Evolutionary conservation across 768 basidiomycete genomes (phyloP).

Genomic region (Strobilomyces confusus): DNA sequence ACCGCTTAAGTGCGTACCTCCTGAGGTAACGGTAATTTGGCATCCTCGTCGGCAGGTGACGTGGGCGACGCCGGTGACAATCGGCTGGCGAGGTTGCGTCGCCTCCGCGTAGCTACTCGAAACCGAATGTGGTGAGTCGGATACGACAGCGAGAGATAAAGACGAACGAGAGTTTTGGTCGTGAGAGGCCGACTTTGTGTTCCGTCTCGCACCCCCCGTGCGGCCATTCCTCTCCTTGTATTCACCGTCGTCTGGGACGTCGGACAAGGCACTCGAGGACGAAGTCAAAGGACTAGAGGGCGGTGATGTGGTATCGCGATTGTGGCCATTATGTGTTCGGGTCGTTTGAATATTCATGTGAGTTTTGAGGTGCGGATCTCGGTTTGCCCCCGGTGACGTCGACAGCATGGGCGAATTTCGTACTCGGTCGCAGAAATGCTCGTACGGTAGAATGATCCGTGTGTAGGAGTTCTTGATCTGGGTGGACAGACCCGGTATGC

Average conservation of each 20-base stretch:
- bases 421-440: conserved; percentile 79
- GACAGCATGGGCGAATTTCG: conserved; percentile 56
- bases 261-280: conserved; percentile 74
- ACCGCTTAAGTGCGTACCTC: conserved; percentile 44
- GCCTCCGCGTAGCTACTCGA: conserved; percentile 32
- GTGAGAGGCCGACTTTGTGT: conserved; percentile 46
- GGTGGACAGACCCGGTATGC: conserved; percentile 76
- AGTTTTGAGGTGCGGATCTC: conserved; percentile 52
- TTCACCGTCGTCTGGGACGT: conserved; percentile 76
- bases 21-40: conserved; percentile 43
- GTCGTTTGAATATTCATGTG: conserved; percentile 45
- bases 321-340: conserved; percentile 36
- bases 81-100: conserved; percentile 19
- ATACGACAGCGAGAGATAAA: conserved; percentile 1
- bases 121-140: conserved; percentile 16
- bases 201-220: conserved; percentile 42
- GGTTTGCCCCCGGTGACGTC: conserved; percentile 35
- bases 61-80: conserved; percentile 20
- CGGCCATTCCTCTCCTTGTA: conserved; percentile 50
- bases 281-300: conserved; percentile 75
- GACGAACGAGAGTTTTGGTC: conserved; percentile 45
- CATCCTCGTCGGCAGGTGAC: conserved; percentile 33
- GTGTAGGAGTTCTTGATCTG: conserved; percentile 89
- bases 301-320: conserved; percentile 49
- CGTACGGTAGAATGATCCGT: conserved; percentile 93